A percentile compares a stretch with the other conserved stretches of the same genome.
Conservation (phyloP, 2,329 filamentous ascomycete genomes). For the Aspergillus pseudotamarii region DNA sequence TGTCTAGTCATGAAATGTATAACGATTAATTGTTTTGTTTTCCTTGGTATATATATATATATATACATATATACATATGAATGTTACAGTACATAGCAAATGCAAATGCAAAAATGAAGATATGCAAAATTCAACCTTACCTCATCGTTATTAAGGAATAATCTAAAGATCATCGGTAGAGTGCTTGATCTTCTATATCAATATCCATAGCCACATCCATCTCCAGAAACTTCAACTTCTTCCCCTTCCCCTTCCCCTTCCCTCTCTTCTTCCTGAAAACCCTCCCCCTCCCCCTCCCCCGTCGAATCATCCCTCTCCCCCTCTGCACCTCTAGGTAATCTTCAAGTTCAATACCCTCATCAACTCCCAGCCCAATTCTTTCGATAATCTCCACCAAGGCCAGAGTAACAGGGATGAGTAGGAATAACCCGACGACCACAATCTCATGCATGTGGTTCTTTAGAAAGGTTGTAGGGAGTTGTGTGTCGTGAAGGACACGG, state of each 20-base stretch:
- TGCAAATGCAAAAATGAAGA: not conserved
- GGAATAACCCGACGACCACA: conserved; percentile 5
- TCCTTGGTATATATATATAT: too few species aligned
- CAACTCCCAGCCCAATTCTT: not conserved
- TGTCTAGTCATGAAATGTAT: conserved; percentile 8
- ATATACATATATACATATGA: not conserved
- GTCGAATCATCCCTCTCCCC: not conserved
- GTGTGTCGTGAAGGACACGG: conserved; percentile 4
- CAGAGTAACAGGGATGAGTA: conserved; percentile 15
- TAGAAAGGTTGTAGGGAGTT: conserved; percentile 2
- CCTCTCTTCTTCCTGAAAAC: not conserved
- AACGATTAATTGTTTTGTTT: not conserved
- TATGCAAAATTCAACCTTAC: not conserved
- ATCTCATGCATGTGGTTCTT: conserved; percentile 11
- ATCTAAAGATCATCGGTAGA: too few species aligned
- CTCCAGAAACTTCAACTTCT: not conserved
- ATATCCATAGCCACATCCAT: not conserved
- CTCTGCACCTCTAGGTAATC: not conserved
- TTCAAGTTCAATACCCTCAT: not conserved
- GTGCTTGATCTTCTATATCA: not conserved
- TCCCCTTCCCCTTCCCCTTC: not conserved
- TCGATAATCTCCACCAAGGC: conserved; percentile 14
- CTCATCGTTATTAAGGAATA: too few species aligned
- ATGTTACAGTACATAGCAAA: not conserved
- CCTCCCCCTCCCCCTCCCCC: not conserved